These are phyloP conservation scores for Amphirosellinia nigrospora DNA, from an alignment of 495 filamentous ascomycete species.

Conservation along the genomic window DNA sequence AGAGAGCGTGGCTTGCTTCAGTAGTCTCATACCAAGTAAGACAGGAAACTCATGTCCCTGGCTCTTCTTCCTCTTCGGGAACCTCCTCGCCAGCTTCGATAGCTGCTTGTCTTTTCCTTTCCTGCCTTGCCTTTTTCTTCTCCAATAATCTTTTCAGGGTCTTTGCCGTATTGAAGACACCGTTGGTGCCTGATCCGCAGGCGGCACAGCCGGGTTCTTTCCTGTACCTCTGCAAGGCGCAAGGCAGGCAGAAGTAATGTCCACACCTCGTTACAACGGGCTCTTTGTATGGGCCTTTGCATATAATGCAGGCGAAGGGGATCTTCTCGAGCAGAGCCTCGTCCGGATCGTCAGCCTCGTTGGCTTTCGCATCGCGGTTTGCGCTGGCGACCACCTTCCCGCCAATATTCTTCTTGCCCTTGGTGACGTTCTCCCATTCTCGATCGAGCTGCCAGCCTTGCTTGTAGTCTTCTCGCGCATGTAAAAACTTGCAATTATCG, in stretches of 20 bases:
- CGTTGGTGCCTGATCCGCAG: conserved; percentile 82
- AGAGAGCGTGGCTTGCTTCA: neutral
- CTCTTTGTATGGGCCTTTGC: conserved; percentile 76
- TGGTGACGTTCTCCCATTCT: conserved; percentile 88
- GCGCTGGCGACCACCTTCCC: conserved; percentile 70
- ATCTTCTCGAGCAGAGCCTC: conserved; percentile 83
- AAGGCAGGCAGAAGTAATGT: conserved; percentile 94
- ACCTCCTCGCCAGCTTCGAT: conserved; percentile 74
- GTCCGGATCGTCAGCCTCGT: conserved; percentile 65
- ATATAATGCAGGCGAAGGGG: conserved; percentile 95
- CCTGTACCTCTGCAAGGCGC: conserved; percentile 82
- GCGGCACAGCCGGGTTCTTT: conserved; percentile 81
- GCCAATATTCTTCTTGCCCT: conserved; percentile 70
- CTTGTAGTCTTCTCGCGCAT: conserved; percentile 85
- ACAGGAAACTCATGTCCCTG: neutral
- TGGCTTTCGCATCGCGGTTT: conserved; percentile 48
- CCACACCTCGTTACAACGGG: conserved; percentile 90
- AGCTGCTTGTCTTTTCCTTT: conserved; percentile 70
- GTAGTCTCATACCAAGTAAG: neutral
- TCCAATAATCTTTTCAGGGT: conserved; percentile 80
- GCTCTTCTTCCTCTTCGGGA: conserved; percentile 45
- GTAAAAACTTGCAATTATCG: conserved; percentile 86
- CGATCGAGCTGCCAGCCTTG: conserved; percentile 94
- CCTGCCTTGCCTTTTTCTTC: conserved; percentile 76
- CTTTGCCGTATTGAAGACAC: conserved; percentile 90